Evolutionary conservation across 345 rosid genomes (phyloP), one percentile per base, ranked within the genome.

Genomic region (Hibiscus mutabilis): DNA sequence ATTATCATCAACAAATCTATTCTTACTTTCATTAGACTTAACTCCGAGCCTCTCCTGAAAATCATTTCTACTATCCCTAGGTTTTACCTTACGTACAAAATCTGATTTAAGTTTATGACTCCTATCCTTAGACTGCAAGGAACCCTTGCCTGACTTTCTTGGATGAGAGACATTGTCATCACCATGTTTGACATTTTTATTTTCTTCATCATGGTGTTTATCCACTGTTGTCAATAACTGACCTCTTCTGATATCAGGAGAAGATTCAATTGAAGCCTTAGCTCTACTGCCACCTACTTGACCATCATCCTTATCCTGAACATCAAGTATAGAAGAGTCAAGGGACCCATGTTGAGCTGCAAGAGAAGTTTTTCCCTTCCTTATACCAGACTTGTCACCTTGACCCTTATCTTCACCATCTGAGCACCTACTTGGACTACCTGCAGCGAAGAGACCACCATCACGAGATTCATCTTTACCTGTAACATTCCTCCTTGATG

Each of bases 61-160:
- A 69, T 78, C 80, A 80, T 73, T 77, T 78, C 82, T 84, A 29
- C 75, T 71, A 76, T 83, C 86, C 74, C 65, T 79, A 69, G 65
- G 68, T 73, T 77, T 87, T 66, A 79, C 79, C 69, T 84, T 86
- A 73, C 11, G 74, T 29, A 57, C 18, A 68, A 82, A 81, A 73
- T 82, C 83, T 62, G 92, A 75, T 77, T 80, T 86, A 11, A 68
- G 79, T 72, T 80, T 87, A 42, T 76, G 78, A 57, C 58, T 81
- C 79, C 80, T 84, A 73, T 88, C 97, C 86, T 85, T 92, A 40
- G 91, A 84, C 74, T 84, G 74, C 16, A 87, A 86, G 61, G 89
- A 86, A 59, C 84, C 83, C 79, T 85, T 93, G 44, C 85, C 90
- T 27, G 86, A 81, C 79, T 84, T 91, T 82, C 78, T 85, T 69